phyloP scores from a whole-genome alignment of 441 rosid species.

The Theobroma grandiflorum region DNA sequence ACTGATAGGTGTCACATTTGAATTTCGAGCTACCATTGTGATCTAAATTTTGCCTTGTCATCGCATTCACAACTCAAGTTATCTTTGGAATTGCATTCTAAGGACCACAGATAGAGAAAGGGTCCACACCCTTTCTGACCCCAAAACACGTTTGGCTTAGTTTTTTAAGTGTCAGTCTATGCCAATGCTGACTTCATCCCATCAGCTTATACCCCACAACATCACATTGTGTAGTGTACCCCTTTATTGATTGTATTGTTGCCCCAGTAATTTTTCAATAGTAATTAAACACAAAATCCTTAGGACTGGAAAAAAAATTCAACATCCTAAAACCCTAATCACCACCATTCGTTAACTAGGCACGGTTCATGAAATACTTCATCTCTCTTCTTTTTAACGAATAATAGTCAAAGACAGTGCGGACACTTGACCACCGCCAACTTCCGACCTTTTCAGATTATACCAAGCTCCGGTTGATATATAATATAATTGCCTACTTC shows the following conservation, averaged over 20 bases:
- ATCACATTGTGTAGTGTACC: not conserved
- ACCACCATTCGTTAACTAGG: no score
- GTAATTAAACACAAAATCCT: not conserved
- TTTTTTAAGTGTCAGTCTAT: not conserved
- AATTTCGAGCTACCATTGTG: not conserved
- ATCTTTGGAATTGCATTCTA: not conserved
- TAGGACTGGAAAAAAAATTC: not conserved
- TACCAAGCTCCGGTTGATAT: no score
- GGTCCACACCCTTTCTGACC: constrained; percentile 20
- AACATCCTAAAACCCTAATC: not conserved
- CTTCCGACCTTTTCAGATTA: no score
- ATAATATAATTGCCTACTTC: not conserved
- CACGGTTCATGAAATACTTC: no score
- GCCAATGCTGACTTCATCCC: not conserved
- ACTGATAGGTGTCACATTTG: constrained; percentile 9
- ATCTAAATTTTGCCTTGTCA: no score
- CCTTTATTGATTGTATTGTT: not conserved
- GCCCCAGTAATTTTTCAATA: not conserved
- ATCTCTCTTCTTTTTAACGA: no score
- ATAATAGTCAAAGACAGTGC: no score
- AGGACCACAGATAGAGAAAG: not conserved
- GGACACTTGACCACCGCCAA: no score
- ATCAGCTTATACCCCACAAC: constrained; percentile 4
- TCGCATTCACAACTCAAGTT: not conserved
- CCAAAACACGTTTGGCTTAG: not conserved